These are phyloP conservation scores for Paraphoma sp. DNA, from an alignment of 2,329 filamentous ascomycete genomes.

Conservation along the genomic window DNA sequence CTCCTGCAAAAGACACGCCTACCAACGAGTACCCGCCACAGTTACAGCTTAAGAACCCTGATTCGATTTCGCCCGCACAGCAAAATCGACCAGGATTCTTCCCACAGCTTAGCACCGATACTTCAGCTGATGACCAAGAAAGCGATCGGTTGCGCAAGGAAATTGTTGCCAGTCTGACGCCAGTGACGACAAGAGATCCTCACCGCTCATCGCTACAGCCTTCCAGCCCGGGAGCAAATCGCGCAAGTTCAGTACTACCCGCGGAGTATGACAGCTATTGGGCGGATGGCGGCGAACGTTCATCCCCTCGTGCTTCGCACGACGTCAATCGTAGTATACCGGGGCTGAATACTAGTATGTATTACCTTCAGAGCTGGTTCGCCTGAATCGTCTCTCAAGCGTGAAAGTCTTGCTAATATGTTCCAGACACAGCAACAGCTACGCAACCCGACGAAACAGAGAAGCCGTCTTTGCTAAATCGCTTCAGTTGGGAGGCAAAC, in stretches of 20 bases:
- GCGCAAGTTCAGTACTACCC: conserved; percentile 69
- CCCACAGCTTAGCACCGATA: conserved; percentile 56
- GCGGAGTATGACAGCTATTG: conserved; percentile 74
- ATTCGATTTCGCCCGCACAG: conserved; percentile 45
- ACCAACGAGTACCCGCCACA: conserved; percentile 37
- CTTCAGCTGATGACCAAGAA: conserved; percentile 66
- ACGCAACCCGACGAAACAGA: conserved; percentile 18
- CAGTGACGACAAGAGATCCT: conserved; percentile 22
- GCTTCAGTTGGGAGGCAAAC: conserved; percentile 43
- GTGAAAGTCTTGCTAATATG: no score
- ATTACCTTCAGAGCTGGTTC: no score
- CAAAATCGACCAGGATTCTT: conserved; percentile 35
- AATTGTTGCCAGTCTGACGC: conserved; percentile 70
- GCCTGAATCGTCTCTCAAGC: no score
- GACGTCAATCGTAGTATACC: conserved; percentile 29
- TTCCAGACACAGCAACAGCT: no score
- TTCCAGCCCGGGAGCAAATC: conserved; percentile 31
- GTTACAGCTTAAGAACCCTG: conserved; percentile 48
- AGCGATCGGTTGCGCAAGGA: conserved; percentile 76
- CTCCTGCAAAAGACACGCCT: conserved; percentile 54
- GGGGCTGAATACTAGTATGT: conserved; percentile 12
- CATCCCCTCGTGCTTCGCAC: conserved; percentile 39
- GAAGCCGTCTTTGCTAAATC: conserved; percentile 28
- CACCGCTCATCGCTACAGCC: conserved; percentile 36
- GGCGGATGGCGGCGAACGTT: conserved; percentile 57